These are phyloP conservation scores for Phlebiopsis gigantea DNA, from an alignment of 768 basidiomycete species.

Conservation along the genomic window DNA sequence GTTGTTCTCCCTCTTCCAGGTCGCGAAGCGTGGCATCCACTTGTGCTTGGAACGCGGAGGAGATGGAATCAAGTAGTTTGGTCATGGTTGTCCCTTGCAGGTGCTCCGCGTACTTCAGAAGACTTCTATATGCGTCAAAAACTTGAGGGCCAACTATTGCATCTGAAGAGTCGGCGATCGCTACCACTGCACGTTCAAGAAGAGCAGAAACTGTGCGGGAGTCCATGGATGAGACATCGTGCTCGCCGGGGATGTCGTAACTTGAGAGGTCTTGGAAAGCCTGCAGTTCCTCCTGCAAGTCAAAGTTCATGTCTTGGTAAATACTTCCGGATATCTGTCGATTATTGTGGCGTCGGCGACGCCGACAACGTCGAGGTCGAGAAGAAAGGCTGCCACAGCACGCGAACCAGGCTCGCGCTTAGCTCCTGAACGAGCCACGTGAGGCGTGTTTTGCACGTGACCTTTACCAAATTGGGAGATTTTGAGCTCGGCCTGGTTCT, in stretches of 20 bases:
- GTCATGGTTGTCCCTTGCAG: conserved; percentile 65
- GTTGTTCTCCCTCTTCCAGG: conserved; percentile 62
- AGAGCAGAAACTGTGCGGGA: conserved; percentile 36
- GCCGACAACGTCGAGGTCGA: conserved; percentile 1
- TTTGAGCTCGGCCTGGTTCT: neutral
- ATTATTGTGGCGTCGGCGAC: neutral
- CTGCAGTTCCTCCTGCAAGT: conserved; percentile 75
- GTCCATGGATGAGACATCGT: conserved; percentile 55
- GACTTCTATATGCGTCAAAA: conserved; percentile 77
- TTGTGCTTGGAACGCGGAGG: conserved; percentile 69
- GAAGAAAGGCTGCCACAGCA: conserved; percentile 2
- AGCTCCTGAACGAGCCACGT: conserved; percentile 8
- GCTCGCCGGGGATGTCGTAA: conserved; percentile 67
- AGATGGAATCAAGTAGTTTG: conserved; percentile 84
- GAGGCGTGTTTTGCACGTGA: conserved; percentile 7
- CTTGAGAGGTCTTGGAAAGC: conserved; percentile 51
- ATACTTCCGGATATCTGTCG: neutral
- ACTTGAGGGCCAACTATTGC: conserved; percentile 59
- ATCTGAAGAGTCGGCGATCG: conserved; percentile 75
- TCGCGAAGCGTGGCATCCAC: conserved; percentile 69
- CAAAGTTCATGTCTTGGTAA: conserved; percentile 40
- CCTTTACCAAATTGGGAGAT: neutral
- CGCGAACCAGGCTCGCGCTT: conserved; percentile 1
- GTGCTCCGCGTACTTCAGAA: conserved; percentile 69
- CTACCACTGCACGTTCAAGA: conserved; percentile 72